Conservation (phyloP, 2,329 filamentous ascomycete genomes). For the Paecilomyces sp. region DNA sequence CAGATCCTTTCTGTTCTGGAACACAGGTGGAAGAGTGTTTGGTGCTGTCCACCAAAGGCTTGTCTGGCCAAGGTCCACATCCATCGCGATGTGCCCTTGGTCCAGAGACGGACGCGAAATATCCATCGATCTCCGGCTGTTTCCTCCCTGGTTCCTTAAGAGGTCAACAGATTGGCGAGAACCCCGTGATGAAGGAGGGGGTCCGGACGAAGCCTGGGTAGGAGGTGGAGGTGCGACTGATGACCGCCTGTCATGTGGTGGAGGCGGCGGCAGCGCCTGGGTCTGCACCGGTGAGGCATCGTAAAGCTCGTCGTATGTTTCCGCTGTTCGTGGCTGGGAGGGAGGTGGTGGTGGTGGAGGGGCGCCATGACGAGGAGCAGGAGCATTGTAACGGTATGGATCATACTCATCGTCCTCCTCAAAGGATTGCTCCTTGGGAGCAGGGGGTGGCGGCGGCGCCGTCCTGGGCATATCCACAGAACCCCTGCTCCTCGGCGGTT, state of each 20-base stretch:
- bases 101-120: constrained; percentile 65
- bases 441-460: constrained; percentile 56
- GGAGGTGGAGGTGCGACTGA: constrained; percentile 42
- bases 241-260: constrained; percentile 32
- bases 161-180: constrained; percentile 60
- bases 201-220: constrained; percentile 24
- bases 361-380: constrained; percentile 27
- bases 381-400: constrained; percentile 44
- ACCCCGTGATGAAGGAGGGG: constrained; percentile 39
- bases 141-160: constrained; percentile 41
- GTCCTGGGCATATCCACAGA: constrained; percentile 66
- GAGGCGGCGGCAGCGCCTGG: constrained; percentile 22
- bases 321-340: constrained; percentile 12
- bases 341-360: constrained; percentile 14
- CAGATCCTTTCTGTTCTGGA: constrained; percentile 78
- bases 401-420: constrained; percentile 46
- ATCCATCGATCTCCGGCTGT: constrained; percentile 62
- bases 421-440: constrained; percentile 39
- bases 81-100: constrained; percentile 77
- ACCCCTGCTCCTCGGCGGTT: constrained; percentile 51
- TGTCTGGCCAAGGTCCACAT: constrained; percentile 68
- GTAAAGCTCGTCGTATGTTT: constrained; percentile 42
- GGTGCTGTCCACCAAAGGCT: constrained; percentile 84
- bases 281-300: constrained; percentile 33
- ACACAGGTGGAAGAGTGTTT: constrained; percentile 68